phyloP scores from a whole-genome alignment of 768 basidiomycete genomes.

The Tylopilus balloui region DNA sequence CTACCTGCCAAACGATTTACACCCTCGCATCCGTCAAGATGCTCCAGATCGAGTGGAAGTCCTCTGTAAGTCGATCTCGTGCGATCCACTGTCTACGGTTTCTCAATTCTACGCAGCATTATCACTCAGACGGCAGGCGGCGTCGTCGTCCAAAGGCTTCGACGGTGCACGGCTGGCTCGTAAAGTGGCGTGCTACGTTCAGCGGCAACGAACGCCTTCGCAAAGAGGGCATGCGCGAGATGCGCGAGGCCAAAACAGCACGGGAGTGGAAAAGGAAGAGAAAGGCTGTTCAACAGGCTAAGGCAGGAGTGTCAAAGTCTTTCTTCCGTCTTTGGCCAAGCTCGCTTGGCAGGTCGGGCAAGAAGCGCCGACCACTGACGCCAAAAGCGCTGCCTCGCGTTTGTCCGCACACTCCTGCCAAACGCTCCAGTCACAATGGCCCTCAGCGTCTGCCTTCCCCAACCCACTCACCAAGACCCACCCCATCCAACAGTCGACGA shows the following conservation, averaged over 20 bases:
- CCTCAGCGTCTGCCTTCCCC: conserved; percentile 14
- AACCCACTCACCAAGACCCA: conserved; percentile 15
- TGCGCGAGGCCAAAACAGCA: conserved; percentile 48
- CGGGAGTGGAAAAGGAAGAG: conserved; percentile 30
- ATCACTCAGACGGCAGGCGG: conserved; percentile 36
- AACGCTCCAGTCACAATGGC: conserved; percentile 4
- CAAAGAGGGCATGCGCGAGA: conserved; percentile 67
- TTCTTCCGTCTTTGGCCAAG: conserved; percentile 28
- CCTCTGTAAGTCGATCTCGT: conserved; percentile 24
- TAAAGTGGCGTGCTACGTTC: conserved; percentile 74
- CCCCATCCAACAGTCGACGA: conserved; percentile 14
- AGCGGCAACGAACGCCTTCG: conserved; percentile 57
- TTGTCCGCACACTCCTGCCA: conserved; percentile 10
- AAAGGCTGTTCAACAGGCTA: conserved; percentile 17
- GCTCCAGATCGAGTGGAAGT: conserved; percentile 34
- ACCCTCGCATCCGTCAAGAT: conserved; percentile 9
- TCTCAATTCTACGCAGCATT: conserved; percentile 20
- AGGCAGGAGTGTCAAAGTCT: conserved; percentile 10
- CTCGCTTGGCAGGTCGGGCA: conserved; percentile 13
- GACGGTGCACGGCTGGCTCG: conserved; percentile 71
- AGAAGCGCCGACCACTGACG: conserved; percentile 13
- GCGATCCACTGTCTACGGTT: not conserved
- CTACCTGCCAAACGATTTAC: conserved; percentile 7
- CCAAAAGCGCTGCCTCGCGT: conserved; percentile 2
- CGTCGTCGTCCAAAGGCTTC: conserved; percentile 50